Evolutionary conservation across 306 rosid species (phyloP).

Genomic region (Alnus rubra): DNA sequence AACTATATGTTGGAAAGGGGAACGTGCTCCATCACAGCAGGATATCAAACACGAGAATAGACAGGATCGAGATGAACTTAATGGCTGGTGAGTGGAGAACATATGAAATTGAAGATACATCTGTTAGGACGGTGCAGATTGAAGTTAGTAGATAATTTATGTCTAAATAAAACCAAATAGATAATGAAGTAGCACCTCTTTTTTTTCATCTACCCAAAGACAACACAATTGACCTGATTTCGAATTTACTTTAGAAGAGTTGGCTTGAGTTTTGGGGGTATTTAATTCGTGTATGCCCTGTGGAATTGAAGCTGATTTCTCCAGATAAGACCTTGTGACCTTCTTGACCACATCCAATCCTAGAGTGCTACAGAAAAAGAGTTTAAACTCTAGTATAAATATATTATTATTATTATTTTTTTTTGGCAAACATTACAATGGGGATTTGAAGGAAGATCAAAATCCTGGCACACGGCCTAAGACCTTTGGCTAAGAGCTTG

Average conservation of each 20-base stretch:
- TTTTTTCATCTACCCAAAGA: background rate
- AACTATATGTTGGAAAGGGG: too few species aligned
- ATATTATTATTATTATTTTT: background rate
- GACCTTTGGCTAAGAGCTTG: slow-evolving; percentile 29
- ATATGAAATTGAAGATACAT: slow-evolving; percentile 25
- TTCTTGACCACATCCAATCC: slow-evolving; percentile 20
- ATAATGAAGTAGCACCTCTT: background rate
- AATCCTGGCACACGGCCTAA: background rate
- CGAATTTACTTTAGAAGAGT: background rate
- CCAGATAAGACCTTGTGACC: slow-evolving; percentile 32
- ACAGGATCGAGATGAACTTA: slow-evolving; percentile 17
- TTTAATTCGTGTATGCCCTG: slow-evolving; percentile 25
- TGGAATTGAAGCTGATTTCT: slow-evolving; percentile 38
- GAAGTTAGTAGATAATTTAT: background rate
- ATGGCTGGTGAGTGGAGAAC: slow-evolving; percentile 10
- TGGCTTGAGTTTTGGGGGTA: slow-evolving; percentile 22
- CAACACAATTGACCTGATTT: slow-evolving; percentile 14
- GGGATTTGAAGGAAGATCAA: background rate
- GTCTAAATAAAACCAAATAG: background rate
- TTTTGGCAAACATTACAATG: background rate
- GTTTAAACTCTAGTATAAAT: background rate
- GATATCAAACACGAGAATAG: background rate
- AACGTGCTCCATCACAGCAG: background rate
- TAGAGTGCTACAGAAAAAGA: slow-evolving; percentile 28
- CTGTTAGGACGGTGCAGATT: slow-evolving; percentile 6